A percentile compares a stretch with the other conserved stretches of the same genome.
Conservation (phyloP, 2,329 filamentous ascomycete genomes). For the Fusarium clavum region DNA sequence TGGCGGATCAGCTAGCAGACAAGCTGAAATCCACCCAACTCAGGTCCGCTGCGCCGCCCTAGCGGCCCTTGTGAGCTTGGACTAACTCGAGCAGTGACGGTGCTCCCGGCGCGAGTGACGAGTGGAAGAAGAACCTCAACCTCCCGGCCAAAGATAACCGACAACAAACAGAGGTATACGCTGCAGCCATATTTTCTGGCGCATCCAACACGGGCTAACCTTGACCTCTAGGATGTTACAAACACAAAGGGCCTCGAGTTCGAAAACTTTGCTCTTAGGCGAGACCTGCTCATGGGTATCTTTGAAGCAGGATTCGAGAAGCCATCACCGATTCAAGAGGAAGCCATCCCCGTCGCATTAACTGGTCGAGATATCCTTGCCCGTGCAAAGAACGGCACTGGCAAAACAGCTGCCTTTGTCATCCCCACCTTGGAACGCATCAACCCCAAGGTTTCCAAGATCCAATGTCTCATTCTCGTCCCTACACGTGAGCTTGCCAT, state of each 20-base stretch:
- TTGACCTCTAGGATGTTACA: constrained; percentile 82
- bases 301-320: constrained; percentile 99
- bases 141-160: constrained; percentile 79
- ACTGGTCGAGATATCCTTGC: constrained; percentile 96
- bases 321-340: constrained; percentile 98
- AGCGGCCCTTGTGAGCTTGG: constrained; percentile 41
- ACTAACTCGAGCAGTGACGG: constrained; percentile 61
- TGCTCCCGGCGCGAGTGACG: constrained; percentile 60
- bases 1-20: constrained; percentile 61
- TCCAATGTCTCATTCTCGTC: constrained; percentile 95
- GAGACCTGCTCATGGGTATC: constrained; percentile 97
- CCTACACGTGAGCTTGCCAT: constrained; percentile 96
- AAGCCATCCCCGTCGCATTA: constrained; percentile 95
- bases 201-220: constrained; percentile 32
- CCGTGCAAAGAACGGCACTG: constrained; percentile 97
- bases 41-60: constrained; percentile 51
- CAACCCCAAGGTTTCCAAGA: constrained; percentile 96
- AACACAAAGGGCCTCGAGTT: constrained; percentile 98
- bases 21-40: constrained; percentile 57
- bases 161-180: constrained; percentile 80
- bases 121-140: constrained; percentile 81
- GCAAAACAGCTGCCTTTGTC: constrained; percentile 97
- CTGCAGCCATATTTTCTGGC: constrained; percentile 5
- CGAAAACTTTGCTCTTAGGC: constrained; percentile 95
- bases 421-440: constrained; percentile 95